A percentile compares a stretch with the other conserved stretches of the same genome.
Conservation (phyloP, 106 monocot species). For the Dendrobium catenatum region DNA sequence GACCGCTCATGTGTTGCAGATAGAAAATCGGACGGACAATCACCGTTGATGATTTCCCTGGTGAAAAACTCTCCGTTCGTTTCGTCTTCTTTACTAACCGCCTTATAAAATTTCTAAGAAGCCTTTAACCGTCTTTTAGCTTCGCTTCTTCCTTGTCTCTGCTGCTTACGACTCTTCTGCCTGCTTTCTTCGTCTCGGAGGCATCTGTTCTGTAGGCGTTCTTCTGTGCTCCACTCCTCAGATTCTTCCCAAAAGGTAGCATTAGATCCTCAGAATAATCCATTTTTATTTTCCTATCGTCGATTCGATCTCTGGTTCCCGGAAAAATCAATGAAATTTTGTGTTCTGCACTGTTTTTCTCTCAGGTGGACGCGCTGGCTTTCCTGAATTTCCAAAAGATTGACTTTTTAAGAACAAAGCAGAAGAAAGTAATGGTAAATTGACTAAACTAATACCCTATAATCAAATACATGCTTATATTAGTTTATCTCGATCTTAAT, state of each 20-base stretch:
- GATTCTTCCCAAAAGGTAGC: constrained; percentile 9
- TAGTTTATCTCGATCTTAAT: background rate
- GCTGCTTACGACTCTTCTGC: constrained; percentile 2
- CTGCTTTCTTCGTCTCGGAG: background rate
- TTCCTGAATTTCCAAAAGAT: constrained; percentile 5
- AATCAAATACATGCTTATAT: background rate
- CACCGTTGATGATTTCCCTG: background rate
- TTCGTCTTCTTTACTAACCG: background rate
- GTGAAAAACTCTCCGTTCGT: background rate
- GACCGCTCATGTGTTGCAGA: background rate
- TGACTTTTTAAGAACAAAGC: constrained; percentile 5
- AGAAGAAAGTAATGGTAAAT: constrained; percentile 13
- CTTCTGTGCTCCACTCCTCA: background rate
- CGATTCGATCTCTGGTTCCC: background rate
- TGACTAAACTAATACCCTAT: background rate
- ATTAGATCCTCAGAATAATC: constrained; percentile 4
- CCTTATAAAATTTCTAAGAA: constrained; percentile 3
- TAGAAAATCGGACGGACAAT: background rate
- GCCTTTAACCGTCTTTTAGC: background rate
- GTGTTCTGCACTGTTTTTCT: background rate
- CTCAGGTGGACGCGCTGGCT: background rate
- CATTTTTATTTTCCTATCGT: background rate
- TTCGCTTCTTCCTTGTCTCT: background rate
- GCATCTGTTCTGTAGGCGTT: background rate
- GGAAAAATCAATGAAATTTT: background rate